These are phyloP conservation scores for Camelina sativa DNA, from an alignment of 345 rosid species.

Conservation along the genomic window DNA sequence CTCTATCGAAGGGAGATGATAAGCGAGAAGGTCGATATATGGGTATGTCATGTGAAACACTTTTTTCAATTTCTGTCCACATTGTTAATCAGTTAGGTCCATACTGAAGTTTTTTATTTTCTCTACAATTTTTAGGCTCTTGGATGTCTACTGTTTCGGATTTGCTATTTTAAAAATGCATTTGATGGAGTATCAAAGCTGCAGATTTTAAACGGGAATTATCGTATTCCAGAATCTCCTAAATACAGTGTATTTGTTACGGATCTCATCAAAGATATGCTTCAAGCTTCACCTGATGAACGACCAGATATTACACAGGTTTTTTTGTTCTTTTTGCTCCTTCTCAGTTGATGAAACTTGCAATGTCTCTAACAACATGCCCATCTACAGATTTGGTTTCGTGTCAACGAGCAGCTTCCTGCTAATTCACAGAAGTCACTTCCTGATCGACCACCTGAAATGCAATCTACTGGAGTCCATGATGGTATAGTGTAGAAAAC, in stretches of 20 bases:
- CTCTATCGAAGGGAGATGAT: slow-evolving; percentile 83
- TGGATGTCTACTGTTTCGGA: slow-evolving; percentile 94
- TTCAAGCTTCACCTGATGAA: slow-evolving; percentile 87
- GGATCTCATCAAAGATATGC: slow-evolving; percentile 83
- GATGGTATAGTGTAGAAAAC: slow-evolving; percentile 54
- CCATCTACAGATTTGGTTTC: slow-evolving; percentile 91
- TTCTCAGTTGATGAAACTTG: slow-evolving; percentile 66
- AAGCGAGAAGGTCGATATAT: slow-evolving; percentile 94
- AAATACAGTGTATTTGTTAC: slow-evolving; percentile 68
- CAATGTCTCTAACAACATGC: slow-evolving; percentile 59
- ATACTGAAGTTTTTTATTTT: slow-evolving; percentile 29
- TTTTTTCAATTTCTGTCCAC: background rate
- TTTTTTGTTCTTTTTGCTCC: slow-evolving; percentile 64
- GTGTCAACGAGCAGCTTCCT: slow-evolving; percentile 89
- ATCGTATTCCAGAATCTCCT: slow-evolving; percentile 84
- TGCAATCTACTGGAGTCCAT: slow-evolving; percentile 51
- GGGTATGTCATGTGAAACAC: slow-evolving; percentile 65
- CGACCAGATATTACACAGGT: slow-evolving; percentile 99
- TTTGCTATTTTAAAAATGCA: slow-evolving; percentile 92
- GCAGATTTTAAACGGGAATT: slow-evolving; percentile 92
- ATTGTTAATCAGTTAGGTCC: background rate
- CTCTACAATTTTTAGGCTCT: slow-evolving; percentile 68
- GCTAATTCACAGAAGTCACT: slow-evolving; percentile 75
- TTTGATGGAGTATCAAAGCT: slow-evolving; percentile 99
- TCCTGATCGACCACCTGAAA: slow-evolving; percentile 82